phyloP scores from a whole-genome alignment of 129 eudicot species.

The Helianthus tuberosus region DNA sequence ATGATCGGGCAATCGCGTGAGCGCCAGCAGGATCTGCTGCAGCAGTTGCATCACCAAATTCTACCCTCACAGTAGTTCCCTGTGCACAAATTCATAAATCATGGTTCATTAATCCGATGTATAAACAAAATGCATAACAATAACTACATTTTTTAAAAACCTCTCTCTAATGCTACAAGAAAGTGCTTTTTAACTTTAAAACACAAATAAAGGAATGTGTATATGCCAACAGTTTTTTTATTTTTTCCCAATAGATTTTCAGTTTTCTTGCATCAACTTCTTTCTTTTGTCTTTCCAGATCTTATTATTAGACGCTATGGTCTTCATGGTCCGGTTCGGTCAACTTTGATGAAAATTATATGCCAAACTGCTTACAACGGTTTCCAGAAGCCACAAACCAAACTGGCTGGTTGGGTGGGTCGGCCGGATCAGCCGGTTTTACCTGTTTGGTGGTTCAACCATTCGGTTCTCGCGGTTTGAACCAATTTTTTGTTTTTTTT shows the following conservation, averaged over 20 bases:
- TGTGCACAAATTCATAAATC: constrained; percentile 34
- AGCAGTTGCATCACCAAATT: constrained; percentile 89
- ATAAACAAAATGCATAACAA: constrained; percentile 9
- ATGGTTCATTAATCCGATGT: constrained; percentile 4
- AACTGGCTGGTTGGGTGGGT: no score
- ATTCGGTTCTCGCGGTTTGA: no score
- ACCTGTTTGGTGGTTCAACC: no score
- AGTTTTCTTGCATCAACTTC: not conserved
- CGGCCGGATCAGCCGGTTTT: no score
- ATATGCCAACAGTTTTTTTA: not conserved
- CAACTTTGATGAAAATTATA: no score
- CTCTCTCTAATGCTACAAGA: not conserved
- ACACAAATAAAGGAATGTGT: not conserved
- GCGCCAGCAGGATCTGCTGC: constrained; percentile 84
- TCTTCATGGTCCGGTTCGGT: no score
- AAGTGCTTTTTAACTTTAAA: not conserved
- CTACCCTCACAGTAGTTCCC: constrained; percentile 98
- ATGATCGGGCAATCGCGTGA: constrained; percentile 70
- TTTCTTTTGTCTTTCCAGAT: not conserved
- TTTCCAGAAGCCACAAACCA: no score
- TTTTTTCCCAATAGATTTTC: not conserved
- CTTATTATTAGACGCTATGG: not conserved
- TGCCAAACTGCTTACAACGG: no score
- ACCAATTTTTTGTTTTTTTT: not conserved
- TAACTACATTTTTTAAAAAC: not conserved